Evolutionary conservation across 2,329 filamentous ascomycete species (phyloP), one percentile per base, ranked within the genome.

Genomic region (Elsinoe ampelina): DNA sequence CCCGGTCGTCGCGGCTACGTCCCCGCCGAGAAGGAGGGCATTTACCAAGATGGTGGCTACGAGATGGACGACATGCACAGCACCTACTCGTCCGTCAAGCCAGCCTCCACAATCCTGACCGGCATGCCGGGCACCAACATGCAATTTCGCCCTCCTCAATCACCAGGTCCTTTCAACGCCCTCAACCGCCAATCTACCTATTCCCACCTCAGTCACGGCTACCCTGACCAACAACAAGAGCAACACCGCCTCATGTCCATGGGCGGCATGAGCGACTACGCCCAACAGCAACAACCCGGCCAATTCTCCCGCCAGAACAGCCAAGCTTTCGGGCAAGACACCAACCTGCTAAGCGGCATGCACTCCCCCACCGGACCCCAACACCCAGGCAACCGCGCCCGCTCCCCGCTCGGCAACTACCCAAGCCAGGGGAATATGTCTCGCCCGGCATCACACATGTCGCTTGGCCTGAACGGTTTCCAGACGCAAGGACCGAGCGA

Each of bases 1-100:
- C 93, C 93, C 34, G 93, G 93, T 15, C 89, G 92, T 59, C 89
- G 93, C 59, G 91, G 90, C 55, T 80, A 82, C 47, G 71, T 71
- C 30, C 76, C 77, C 55, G 73, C 76, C 36, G 86, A 87, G 71
- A 88, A 89, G 73, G 61, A 64, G 60, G 35, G 58, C 60, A 60
- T 62, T 39, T 64, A 66, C 54, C 59, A 65, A 13, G 63, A 65
- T 32, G 65, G 86, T 61, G 76, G 73, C n/a, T 95, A 90, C 66
- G 93, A 98, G 73, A 91, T 97, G 86, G 95, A 98, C 69, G 93
- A 98, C 70, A 95, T 97, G 79, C 91, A 89, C 70, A 95, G 90
- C 0, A 85, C 95, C 59, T 97, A 97, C 76, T 96, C 91, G 4
- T 95, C 90, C 0, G 88, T 91, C 59, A 85, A 92, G 79, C 76